Conservation (phyloP, 192 early-diverging fungal species). For the Coemansia furcata region DNA sequence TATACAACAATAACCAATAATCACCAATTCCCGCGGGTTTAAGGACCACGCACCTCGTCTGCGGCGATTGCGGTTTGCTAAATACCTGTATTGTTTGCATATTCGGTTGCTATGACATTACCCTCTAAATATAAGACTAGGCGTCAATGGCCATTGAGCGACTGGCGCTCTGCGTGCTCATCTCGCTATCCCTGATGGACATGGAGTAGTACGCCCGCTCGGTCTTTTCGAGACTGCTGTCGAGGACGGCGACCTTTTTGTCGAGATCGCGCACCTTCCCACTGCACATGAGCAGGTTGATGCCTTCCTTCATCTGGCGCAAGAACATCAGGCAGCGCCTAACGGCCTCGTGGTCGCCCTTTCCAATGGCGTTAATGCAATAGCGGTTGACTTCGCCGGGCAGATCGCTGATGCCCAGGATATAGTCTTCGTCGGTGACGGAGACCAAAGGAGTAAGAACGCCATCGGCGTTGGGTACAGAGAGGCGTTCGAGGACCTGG, state of each 20-base stretch:
- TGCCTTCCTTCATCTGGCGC: constrained; percentile 47
- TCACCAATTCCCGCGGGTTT: not conserved
- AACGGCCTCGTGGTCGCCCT: constrained; percentile 46
- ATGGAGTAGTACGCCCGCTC: constrained; percentile 48
- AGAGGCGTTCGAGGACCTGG: constrained; percentile 30
- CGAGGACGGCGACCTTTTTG: constrained; percentile 41
- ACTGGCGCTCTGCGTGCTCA: not conserved
- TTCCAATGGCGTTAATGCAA: constrained; percentile 57
- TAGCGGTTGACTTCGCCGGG: constrained; percentile 61
- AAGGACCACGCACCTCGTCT: not conserved
- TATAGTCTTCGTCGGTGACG: constrained; percentile 52
- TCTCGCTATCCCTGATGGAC: constrained; percentile 39
- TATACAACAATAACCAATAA: too few relatives aligned
- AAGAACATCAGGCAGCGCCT: constrained; percentile 45
- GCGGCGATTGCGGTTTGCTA: not conserved
- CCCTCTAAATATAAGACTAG: not conserved
- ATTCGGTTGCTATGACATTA: not conserved
- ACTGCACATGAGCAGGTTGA: constrained; percentile 13
- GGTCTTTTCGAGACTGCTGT: constrained; percentile 49
- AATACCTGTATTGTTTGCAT: not conserved
- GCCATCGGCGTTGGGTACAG: not conserved
- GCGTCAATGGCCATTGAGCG: not conserved
- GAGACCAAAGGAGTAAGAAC: constrained; percentile 6
- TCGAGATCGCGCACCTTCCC: constrained; percentile 17
- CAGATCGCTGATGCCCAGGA: constrained; percentile 59